phyloP scores from a whole-genome alignment of 164 flowering plant species.

The Vitis cinerea region DNA sequence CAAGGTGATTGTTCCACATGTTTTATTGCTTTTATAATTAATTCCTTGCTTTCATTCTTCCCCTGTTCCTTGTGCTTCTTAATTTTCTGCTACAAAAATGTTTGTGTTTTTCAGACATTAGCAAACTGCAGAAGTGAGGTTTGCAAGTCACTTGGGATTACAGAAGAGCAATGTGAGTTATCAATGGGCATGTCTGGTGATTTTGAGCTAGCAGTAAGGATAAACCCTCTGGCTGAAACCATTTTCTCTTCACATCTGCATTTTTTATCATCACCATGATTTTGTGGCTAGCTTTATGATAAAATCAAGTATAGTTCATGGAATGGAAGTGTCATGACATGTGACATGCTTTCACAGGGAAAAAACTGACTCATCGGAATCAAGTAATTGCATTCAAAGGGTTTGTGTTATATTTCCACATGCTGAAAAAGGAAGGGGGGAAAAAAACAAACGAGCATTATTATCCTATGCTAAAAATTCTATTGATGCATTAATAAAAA shows the following conservation, averaged over 20 bases:
- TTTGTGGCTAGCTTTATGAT: no score
- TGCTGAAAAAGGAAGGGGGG: no score
- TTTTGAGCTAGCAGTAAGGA: slow-evolving; percentile 87
- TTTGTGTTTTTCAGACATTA: slow-evolving; percentile 38
- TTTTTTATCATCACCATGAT: no score
- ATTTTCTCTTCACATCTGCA: not conserved
- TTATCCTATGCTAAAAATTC: no score
- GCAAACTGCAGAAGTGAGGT: slow-evolving; percentile 75
- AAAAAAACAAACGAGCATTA: no score
- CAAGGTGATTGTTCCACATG: slow-evolving; percentile 42
- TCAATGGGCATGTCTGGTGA: slow-evolving; percentile 99
- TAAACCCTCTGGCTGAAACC: not conserved
- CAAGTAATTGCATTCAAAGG: no score
- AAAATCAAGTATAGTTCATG: no score
- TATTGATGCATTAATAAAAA: no score
- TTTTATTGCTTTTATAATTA: not conserved
- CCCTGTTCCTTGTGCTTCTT: not conserved
- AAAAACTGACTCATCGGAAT: no score
- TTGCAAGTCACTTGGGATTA: slow-evolving; percentile 73
- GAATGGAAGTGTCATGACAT: no score
- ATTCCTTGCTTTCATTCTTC: not conserved
- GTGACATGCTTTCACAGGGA: no score
- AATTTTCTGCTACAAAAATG: not conserved
- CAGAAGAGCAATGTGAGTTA: slow-evolving; percentile 77
- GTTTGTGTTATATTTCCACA: no score